Conservation (phyloP, 257 asterid species). For the Penstemon davidsonii region DNA sequence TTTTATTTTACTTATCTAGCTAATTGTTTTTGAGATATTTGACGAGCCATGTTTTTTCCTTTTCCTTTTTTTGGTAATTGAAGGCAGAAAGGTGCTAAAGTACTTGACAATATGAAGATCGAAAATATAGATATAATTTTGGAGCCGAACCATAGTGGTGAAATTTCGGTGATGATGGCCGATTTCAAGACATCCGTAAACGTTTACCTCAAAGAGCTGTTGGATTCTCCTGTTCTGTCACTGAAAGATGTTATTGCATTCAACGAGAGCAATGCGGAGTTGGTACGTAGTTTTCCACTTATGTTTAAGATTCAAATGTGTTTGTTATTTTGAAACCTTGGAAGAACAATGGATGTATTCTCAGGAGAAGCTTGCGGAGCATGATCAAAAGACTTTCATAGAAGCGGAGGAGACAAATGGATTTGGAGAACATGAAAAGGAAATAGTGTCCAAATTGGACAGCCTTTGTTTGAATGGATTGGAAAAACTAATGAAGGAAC, state of each 20-base stretch:
- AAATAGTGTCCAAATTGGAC: constrained; percentile 38
- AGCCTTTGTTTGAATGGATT: constrained; percentile 44
- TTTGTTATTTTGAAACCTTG: background rate
- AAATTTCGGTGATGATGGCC: constrained; percentile 33
- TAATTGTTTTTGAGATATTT: background rate
- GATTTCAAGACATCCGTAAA: constrained; percentile 41
- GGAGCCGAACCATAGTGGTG: constrained; percentile 42
- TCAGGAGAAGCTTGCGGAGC: constrained; percentile 45
- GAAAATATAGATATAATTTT: constrained; percentile 32
- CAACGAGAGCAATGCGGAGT: constrained; percentile 36
- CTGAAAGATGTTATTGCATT: constrained; percentile 43
- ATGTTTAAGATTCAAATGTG: background rate
- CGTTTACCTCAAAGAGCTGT: constrained; percentile 36
- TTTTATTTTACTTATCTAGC: background rate
- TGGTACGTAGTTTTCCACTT: constrained; percentile 30
- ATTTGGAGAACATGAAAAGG: constrained; percentile 45
- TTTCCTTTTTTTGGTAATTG: background rate
- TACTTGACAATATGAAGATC: constrained; percentile 39
- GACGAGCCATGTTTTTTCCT: background rate
- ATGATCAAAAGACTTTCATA: constrained; percentile 46
- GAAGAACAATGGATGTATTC: constrained; percentile 1
- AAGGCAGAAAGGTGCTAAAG: constrained; percentile 39
- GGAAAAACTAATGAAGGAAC: constrained; percentile 51
- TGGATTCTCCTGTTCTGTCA: constrained; percentile 34
- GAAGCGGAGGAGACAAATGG: constrained; percentile 57